A percentile compares a stretch with the other conserved stretches of the same genome.
Conservation (phyloP, 148 eudicot species). For the Rhododendron vialii region DNA sequence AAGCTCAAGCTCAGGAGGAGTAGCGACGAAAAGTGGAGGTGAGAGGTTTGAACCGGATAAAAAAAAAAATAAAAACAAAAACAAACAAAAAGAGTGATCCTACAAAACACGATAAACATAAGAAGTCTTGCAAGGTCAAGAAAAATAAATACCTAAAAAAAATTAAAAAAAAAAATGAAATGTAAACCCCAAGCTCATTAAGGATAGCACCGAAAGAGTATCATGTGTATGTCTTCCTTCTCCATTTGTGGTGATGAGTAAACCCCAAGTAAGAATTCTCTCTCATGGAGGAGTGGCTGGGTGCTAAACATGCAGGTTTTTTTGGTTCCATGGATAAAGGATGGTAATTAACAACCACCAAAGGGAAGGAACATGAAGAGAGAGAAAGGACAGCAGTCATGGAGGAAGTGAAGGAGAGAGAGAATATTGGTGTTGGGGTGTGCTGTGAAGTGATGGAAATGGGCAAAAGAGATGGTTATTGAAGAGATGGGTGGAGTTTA, state of each 20-base stretch:
- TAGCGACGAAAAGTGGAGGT: constrained; percentile 9
- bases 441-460: constrained; percentile 33
- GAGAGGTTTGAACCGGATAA: constrained; percentile 18
- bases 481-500: constrained; percentile 24
- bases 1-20: constrained; percentile 50
- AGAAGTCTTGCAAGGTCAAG: constrained; percentile 77
- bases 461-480: constrained; percentile 17
- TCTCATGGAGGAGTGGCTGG: background rate
- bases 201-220: constrained; percentile 26
- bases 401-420: background rate
- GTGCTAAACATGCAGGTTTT: background rate
- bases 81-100: fast-evolving
- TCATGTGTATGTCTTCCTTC: background rate
- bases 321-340: background rate
- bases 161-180: background rate
- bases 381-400: constrained; percentile 10
- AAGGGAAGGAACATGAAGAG: constrained; percentile 6
- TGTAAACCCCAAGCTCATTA: constrained; percentile 30
- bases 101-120: background rate
- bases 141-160: constrained; percentile 18
- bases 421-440: background rate
- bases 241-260: background rate
- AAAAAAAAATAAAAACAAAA: background rate
- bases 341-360: background rate
- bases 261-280: background rate